Base-by-base conservation (phyloP, 352 stramenopile species). In the Pythium aristosporum region DNA sequence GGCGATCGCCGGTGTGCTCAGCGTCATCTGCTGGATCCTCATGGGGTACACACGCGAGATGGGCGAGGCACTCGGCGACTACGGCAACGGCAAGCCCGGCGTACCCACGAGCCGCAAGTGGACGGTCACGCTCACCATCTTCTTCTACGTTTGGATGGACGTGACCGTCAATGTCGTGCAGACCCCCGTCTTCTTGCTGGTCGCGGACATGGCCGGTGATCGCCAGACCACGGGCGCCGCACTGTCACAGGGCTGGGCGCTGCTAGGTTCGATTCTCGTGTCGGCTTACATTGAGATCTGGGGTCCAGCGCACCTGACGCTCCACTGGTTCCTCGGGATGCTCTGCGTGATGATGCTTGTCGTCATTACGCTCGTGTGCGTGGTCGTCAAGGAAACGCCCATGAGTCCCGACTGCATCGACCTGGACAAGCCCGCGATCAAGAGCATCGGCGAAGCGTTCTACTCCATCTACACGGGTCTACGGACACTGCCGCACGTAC, bases 271-370 rank as follows among this genome's bases (percentile, higher is more conserved):
- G 79, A 72, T 88, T 42, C 43, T 80, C 1, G 68, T 88, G 16
- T 72, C 79, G 15, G 71, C 53, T 11, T 88, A 85, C 66, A 82
- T 76, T 25, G 41, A 79, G 44, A 36, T 76, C 46, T 84, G 80
- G 37, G 79, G 79, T 10, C 60, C 76, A 2, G 79, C 79, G 0
- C 68, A 82, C 65, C 67, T 74, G 18, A 71, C 73, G 6, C 61
- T 85, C 37, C 63, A 75, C 47, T 76, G 32, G 54, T 88, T 88
- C 61, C 32, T 88, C 2, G 72, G 65, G 16, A 85, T 85, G 79
- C 50, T 88, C 37, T 65, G 73, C 2, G 20, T 71, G 28, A 57
- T 77, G 32, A 79, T 84, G 68, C 41, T 60, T 2, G 23, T 79
- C 50, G 68, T 49, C 18, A 63, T 79, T 18, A 55, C 28, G 20